Evolutionary conservation across 768 basidiomycete genomes (phyloP), one percentile per base, ranked within the genome.

Genomic region (Mycena vitilis): DNA sequence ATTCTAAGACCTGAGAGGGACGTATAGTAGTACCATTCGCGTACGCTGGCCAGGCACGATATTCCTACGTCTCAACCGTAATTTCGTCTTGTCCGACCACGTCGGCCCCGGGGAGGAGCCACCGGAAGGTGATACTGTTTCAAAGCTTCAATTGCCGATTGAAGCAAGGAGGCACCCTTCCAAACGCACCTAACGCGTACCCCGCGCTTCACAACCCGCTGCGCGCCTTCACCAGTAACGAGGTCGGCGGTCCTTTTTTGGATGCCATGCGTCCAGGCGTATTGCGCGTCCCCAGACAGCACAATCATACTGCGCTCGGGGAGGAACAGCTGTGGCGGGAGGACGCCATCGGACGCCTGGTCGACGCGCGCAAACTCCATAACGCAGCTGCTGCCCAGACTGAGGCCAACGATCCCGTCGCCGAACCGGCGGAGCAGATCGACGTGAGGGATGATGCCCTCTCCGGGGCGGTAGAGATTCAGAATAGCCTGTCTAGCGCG

Each of bases 251-350:
- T 80, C 60, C 86, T 80, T 61, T 84, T 84, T 38, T 88, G 86
- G 65, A 99, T 99, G 6, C 93, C 96, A 78, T 99, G 96, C 11
- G 88, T 89, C 94, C 95, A 98, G 4, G 80, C 77, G 78, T 94
- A 98, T 45, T 96, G 86, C 16, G 96, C 94, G 40, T 92, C 91
- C 40, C 88, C 89, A 5, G 89, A 88, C 68, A 99, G 82, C 54
- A 95, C 88, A 65, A 96, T 82, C 23, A 97, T 80, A 66, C 91
- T 93, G 56, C 93, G 80, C 61, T 89, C 87, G 0, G 94, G 91
- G 20, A 99, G 85, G 77, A 92, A 94, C 34, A 96, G 47, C 60
- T 66, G 60, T 56, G 54, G 38, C n/a, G 34, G 60, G 23, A 49
- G 36, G 13, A 37, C 49, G 37, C 36, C 34, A 15, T 30, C 40